A percentile compares a stretch with the other conserved stretches of the same genome.
phyloP scores from a whole-genome alignment of 148 eudicot genomes.

The Simmondsia chinensis region DNA sequence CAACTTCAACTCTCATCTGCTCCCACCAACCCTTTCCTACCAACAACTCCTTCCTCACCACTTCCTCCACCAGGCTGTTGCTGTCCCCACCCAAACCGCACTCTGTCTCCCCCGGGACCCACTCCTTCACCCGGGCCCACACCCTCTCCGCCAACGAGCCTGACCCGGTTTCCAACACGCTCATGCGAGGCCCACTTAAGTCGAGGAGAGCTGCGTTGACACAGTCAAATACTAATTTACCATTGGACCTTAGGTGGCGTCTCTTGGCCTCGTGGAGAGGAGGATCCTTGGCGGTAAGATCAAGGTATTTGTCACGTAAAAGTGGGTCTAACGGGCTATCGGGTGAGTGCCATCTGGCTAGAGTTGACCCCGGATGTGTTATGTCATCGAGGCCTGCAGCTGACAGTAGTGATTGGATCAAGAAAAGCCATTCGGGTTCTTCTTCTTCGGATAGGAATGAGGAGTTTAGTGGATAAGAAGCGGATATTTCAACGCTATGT shows the following conservation, averaged over 20 bases:
- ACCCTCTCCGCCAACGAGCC: conserved; percentile 32
- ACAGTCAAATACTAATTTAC: conserved; percentile 77
- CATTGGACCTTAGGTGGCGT: conserved; percentile 48
- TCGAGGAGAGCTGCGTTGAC: conserved; percentile 59
- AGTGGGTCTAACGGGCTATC: conserved; percentile 81
- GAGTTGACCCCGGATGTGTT: conserved; percentile 25
- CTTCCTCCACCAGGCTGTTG: conserved; percentile 56
- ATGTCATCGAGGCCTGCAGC: conserved; percentile 39
- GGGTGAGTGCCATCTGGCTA: conserved; percentile 62
- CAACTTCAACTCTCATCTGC: conserved; percentile 38
- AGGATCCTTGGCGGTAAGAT: conserved; percentile 34
- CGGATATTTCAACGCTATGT: conserved; percentile 30
- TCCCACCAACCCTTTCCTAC: conserved; percentile 67
- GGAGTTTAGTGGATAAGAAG: conserved; percentile 26
- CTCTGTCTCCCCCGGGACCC: conserved; percentile 37
- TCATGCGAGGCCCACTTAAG: conserved; percentile 12
- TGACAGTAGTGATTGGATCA: conserved; percentile 59
- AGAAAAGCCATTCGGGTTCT: conserved; percentile 47
- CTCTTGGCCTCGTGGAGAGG: conserved; percentile 42
- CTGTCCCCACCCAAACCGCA: conserved; percentile 34
- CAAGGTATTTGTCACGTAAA: conserved; percentile 48
- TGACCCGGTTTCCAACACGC: conserved; percentile 4
- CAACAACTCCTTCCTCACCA: conserved; percentile 72
- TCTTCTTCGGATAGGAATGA: conserved; percentile 38
- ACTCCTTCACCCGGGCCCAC: conserved; percentile 55